Evolutionary conservation across 2,329 filamentous ascomycete species (phyloP).

Genomic region (Paecilomyces dactylethromorphus): DNA sequence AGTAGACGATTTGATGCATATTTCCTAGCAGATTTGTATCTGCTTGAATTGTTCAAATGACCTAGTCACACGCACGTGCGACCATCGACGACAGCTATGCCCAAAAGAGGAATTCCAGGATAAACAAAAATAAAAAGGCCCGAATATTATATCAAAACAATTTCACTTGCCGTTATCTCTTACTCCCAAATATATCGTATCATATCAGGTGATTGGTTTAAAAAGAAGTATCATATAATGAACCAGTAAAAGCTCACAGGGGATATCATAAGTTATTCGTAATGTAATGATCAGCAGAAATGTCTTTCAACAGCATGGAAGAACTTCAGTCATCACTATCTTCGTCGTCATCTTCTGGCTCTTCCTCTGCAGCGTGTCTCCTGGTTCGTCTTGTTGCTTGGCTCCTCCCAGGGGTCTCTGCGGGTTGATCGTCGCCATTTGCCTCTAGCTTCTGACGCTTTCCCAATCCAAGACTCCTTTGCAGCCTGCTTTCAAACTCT

Average conservation of each 20-base stretch:
- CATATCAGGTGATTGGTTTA: not conserved
- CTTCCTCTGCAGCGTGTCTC: not conserved
- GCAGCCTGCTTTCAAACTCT: conserved; percentile 56
- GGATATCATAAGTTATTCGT: not conserved
- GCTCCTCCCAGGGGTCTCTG: not conserved
- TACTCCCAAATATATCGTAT: not conserved
- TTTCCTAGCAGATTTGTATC: not conserved
- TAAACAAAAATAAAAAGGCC: not conserved
- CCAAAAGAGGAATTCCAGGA: not conserved
- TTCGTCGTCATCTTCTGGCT: not conserved
- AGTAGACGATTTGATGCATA: not conserved
- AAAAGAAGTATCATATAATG: not conserved
- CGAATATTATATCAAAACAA: not conserved
- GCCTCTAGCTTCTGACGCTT: conserved; percentile 1
- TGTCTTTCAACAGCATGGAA: not conserved
- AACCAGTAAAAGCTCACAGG: not conserved
- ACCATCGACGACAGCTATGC: not conserved
- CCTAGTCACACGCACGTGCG: not conserved
- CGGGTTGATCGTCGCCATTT: not conserved
- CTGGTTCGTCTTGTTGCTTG: not conserved
- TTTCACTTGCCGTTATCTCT: not conserved
- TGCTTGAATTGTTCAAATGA: not conserved
- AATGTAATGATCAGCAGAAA: not conserved
- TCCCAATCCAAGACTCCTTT: conserved; percentile 54
- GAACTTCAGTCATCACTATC: not conserved